phyloP scores from a whole-genome alignment of 2,329 filamentous ascomycete species.

The Byssoonygena ceratinophila region DNA sequence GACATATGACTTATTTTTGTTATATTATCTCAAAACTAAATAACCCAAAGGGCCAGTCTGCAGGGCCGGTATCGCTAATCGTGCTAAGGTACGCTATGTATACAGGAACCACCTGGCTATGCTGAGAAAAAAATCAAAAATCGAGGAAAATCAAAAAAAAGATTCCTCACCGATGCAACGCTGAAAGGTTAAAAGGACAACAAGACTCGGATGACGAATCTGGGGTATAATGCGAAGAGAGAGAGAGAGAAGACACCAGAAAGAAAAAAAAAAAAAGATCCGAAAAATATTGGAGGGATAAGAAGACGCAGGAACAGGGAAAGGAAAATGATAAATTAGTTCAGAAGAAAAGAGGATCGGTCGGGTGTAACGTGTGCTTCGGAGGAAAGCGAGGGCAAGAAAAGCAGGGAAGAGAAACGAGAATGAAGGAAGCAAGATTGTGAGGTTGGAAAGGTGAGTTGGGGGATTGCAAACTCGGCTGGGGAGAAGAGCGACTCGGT shows the following conservation, averaged over 20 bases:
- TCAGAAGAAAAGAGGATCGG: not conserved
- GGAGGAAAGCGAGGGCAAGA: not conserved
- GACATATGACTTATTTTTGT: too few relatives aligned
- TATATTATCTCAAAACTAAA: too few relatives aligned
- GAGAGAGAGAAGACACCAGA: not conserved
- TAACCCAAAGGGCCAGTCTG: too few relatives aligned
- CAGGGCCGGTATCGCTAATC: too few relatives aligned
- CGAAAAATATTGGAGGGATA: not conserved
- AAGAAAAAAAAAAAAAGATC: not conserved
- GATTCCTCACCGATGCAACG: conserved; percentile 4
- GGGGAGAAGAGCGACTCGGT: conserved; percentile 1
- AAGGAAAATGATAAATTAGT: not conserved
- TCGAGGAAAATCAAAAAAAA: not conserved
- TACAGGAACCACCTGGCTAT: not conserved
- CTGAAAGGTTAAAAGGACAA: not conserved
- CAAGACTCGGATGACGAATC: not conserved
- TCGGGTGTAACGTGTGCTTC: not conserved
- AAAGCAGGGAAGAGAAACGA: not conserved
- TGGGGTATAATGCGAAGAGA: conserved; percentile 5
- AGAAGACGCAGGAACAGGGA: not conserved
- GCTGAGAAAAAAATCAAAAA: not conserved
- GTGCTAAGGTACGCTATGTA: too few relatives aligned
- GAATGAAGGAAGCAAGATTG: not conserved
- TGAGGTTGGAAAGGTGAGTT: not conserved
- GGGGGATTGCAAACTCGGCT: not conserved